A percentile compares a stretch with the other conserved stretches of the same genome.
Conservation (phyloP, 495 filamentous ascomycete genomes). For the Chaetomium cochliodes region DNA sequence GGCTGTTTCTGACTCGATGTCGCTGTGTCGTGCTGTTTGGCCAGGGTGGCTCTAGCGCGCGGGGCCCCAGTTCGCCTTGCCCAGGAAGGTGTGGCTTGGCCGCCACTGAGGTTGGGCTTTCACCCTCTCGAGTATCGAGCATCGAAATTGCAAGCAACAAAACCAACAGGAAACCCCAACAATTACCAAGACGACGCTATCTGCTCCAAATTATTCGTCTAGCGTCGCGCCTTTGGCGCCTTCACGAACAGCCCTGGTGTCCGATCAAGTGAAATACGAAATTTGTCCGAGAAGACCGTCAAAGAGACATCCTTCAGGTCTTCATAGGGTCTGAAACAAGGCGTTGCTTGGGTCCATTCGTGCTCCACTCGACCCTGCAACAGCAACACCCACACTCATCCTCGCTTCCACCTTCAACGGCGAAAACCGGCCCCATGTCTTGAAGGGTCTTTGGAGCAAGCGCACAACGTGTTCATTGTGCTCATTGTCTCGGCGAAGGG, state of each 20-base stretch:
- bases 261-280: too few relatives aligned
- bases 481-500: background rate
- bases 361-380: conserved; percentile 17
- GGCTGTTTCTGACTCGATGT: background rate
- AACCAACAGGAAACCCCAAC: background rate
- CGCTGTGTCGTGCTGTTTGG: background rate
- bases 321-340: background rate
- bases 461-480: background rate
- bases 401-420: conserved; percentile 1
- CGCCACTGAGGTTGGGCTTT: conserved; percentile 14
- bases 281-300: background rate
- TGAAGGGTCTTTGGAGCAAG: background rate
- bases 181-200: background rate
- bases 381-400: background rate
- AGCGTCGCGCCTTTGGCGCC: conserved; percentile 1
- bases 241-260: background rate
- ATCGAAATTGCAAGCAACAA: conserved; percentile 2
- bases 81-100: conserved; percentile 16
- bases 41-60: conserved; percentile 16
- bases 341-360: background rate
- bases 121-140: background rate
- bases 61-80: background rate
- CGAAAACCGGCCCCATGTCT: conserved; percentile 13
- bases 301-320: background rate
- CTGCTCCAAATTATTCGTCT: background rate